Conservation (phyloP, 352 stramenopile genomes). For the Globisporangium canariense region DNA sequence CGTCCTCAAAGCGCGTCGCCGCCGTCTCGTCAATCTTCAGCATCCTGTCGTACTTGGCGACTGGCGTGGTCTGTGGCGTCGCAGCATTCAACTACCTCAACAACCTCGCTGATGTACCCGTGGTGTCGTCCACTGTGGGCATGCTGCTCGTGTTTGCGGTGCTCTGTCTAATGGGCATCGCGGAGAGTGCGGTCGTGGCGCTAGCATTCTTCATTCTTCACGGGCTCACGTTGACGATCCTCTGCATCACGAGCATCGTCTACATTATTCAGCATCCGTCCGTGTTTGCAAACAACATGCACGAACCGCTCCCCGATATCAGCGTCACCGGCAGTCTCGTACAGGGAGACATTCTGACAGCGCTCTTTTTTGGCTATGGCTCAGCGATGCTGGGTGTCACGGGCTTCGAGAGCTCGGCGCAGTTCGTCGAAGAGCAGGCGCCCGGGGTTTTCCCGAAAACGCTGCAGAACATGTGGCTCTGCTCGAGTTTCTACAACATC, state of each 20-base stretch:
- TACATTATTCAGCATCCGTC: slow-evolving; percentile 51
- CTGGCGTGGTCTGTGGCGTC: slow-evolving; percentile 50
- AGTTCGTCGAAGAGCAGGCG: slow-evolving; percentile 85
- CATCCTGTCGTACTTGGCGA: slow-evolving; percentile 86
- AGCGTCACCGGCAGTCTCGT: slow-evolving; percentile 25
- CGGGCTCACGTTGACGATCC: slow-evolving; percentile 46
- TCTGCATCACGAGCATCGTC: slow-evolving; percentile 45
- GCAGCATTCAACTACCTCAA: slow-evolving; percentile 80
- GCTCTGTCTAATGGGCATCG: slow-evolving; percentile 73
- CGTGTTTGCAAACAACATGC: slow-evolving; percentile 56
- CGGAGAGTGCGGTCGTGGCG: slow-evolving; percentile 69
- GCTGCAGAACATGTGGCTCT: slow-evolving; percentile 76
- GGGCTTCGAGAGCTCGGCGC: slow-evolving; percentile 78
- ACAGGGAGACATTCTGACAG: slow-evolving; percentile 24
- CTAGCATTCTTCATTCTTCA: slow-evolving; percentile 78
- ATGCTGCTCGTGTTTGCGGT: slow-evolving; percentile 73
- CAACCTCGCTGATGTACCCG: slow-evolving; percentile 47
- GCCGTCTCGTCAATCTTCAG: slow-evolving; percentile 70
- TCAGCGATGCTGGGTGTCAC: slow-evolving; percentile 76
- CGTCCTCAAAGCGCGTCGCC: slow-evolving; percentile 72
- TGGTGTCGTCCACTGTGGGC: slow-evolving; percentile 33
- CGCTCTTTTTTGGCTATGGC: slow-evolving; percentile 57
- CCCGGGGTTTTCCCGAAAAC: slow-evolving; percentile 80
- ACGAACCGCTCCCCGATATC: slow-evolving; percentile 35
- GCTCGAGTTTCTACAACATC: slow-evolving; percentile 81